Base-by-base conservation (phyloP, 2,329 filamentous ascomycete genomes). In the Diplodia sapinea region DNA sequence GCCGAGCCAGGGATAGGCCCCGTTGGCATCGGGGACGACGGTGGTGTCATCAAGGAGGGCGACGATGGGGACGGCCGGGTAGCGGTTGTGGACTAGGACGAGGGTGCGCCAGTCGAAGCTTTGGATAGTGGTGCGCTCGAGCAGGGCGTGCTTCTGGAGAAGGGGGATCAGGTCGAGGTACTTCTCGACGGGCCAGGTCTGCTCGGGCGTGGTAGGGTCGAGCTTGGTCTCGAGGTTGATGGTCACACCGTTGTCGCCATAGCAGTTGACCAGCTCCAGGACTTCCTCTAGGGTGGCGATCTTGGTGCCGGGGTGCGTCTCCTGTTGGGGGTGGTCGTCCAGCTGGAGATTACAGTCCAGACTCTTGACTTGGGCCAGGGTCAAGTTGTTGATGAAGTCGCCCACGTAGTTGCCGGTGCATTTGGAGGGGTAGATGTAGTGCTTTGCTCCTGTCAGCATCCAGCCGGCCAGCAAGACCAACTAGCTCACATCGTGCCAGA, bases 171-270 rank as follows among this genome's bases (percentile, higher is more conserved):
- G 64, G 26, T 73, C 51, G 66, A 73, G 64, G 57, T 73, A 73
- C 13, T 59, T 71, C 7, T 71, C 69, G 33, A 70, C 38, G 23
- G 71, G 54, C 31, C 70, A 65, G 17, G 71, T 73, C 52, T 73
- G 67, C 40, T 71, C 69, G 4, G 72, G 65, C 8, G 67, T 59
- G 15, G 71, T 64, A 3, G 72, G 72, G 66, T 73, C 70, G 33
- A 74, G 38, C 68, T 73, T 73, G 12, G 72, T 73, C 68, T 74
- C 72, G 52, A 74, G 65, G 65, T 72, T 74, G 67, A 73, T 69
- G 33, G 69, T 63, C 11, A 73, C 66, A 11, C 67, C 67, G 26
- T 65, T 52, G 65, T 73, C 72, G 17, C 70, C 70, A 54, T 74
- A 74, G 63, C 72, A 74, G 38, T 72, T 68, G 23, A 74, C 62